These are phyloP conservation scores for cucumber (Cucumis sativus) DNA, from an alignment of 306 rosid species.

Conservation along the genomic window DNA sequence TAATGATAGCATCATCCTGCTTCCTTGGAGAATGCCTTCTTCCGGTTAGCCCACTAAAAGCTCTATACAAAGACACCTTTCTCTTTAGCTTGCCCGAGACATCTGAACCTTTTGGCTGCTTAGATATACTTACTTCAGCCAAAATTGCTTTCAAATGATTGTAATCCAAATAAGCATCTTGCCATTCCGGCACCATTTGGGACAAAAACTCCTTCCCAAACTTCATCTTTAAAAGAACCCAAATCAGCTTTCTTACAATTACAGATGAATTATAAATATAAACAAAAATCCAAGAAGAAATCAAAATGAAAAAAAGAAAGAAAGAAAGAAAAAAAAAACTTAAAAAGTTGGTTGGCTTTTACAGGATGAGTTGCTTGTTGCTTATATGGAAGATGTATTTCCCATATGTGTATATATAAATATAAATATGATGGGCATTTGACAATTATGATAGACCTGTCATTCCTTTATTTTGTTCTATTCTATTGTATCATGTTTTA, in stretches of 20 bases:
- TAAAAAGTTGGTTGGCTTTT: not conserved
- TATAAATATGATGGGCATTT: not conserved
- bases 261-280: not conserved
- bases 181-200: conserved; percentile 80
- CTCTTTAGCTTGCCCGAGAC: conserved; percentile 18
- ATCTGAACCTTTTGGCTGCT: conserved; percentile 21
- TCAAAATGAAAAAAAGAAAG: not conserved
- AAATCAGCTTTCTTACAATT: not conserved
- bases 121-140: conserved; percentile 19
- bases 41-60: conserved; percentile 51
- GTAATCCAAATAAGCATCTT: conserved; percentile 64
- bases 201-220: conserved; percentile 61
- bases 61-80: conserved; percentile 41
- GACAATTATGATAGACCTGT: not conserved
- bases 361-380: not conserved
- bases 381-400: not conserved
- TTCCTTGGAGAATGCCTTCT: conserved; percentile 22
- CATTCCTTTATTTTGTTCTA: not conserved
- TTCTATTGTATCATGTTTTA: not conserved
- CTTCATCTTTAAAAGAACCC: conserved; percentile 33
- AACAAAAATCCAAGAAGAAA: not conserved
- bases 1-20: conserved; percentile 45
- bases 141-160: conserved; percentile 31
- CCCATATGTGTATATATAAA: not conserved
- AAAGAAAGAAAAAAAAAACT: too few relatives aligned